Evolutionary conservation across 495 filamentous ascomycete species (phyloP).

Genomic region (Aspergillus sparsus): DNA sequence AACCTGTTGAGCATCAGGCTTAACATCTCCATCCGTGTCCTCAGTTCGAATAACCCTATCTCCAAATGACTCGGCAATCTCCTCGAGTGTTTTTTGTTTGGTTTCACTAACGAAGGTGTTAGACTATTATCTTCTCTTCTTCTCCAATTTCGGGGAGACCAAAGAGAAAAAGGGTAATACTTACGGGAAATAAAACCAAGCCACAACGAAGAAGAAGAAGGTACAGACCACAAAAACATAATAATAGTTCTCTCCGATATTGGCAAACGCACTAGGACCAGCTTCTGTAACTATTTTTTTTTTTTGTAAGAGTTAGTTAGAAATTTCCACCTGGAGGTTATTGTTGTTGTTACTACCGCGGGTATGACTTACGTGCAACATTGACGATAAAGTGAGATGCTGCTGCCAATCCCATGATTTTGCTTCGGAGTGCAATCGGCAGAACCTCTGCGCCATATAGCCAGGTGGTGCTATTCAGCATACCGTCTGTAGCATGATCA

Average conservation of each 20-base stretch:
- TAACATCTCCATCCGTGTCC: constrained; percentile 28
- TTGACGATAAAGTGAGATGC: constrained; percentile 61
- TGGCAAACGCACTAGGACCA: constrained; percentile 59
- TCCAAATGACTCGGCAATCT: constrained; percentile 59
- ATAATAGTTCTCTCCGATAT: constrained; percentile 61
- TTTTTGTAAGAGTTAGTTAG: too few species aligned
- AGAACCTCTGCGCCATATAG: constrained; percentile 61
- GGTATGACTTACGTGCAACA: constrained; percentile 45
- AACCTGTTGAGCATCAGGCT: constrained; percentile 20
- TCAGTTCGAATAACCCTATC: constrained; percentile 52
- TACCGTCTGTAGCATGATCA: constrained; percentile 41
- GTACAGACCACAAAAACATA: constrained; percentile 60
- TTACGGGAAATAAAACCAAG: constrained; percentile 57
- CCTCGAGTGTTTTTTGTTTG: constrained; percentile 57
- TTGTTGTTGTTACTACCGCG: background rate
- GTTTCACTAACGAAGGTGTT: constrained; percentile 41
- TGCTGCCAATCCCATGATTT: constrained; percentile 60
- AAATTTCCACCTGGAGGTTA: background rate
- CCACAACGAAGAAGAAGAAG: constrained; percentile 49
- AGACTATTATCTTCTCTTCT: background rate
- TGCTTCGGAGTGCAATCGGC: constrained; percentile 57
- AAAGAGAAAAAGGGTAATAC: constrained; percentile 19
- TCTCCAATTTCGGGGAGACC: background rate
- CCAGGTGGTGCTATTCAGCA: constrained; percentile 63
- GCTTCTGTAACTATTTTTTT: constrained; percentile 62